A percentile compares a stretch with the other conserved stretches of the same genome.
Conservation (phyloP, 225 moss, liverwort and hornwort genomes). For the Neckera pumila region DNA sequence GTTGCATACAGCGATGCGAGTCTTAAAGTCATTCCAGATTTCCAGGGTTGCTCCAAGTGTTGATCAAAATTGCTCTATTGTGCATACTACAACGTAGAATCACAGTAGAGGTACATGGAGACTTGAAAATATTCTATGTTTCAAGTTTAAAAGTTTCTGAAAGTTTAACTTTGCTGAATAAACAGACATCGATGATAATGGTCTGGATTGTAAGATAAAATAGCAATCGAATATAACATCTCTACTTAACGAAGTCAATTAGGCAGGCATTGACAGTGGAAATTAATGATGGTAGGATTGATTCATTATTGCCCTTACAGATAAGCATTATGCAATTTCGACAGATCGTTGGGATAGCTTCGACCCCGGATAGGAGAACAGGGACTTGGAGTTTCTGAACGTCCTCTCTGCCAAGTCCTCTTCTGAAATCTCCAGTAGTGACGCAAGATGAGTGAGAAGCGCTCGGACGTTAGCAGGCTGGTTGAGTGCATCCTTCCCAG, state of each 20-base stretch:
- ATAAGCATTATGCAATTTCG: not conserved
- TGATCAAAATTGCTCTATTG: not conserved
- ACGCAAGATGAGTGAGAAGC: constrained; percentile 48
- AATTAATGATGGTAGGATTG: not conserved
- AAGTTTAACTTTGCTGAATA: not conserved
- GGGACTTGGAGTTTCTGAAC: constrained; percentile 36
- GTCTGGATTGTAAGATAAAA: no score
- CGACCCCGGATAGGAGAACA: constrained; percentile 81
- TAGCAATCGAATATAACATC: not conserved
- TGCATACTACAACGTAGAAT: not conserved
- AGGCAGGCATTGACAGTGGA: not conserved
- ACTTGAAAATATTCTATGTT: not conserved
- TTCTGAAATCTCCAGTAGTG: constrained; percentile 42
- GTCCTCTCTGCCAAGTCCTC: constrained; percentile 43
- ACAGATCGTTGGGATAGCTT: constrained; percentile 6
- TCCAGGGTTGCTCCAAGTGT: not conserved
- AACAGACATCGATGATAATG: not conserved
- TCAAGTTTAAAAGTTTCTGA: not conserved
- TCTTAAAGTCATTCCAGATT: not conserved
- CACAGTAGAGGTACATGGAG: not conserved
- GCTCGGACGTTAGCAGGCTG: constrained; percentile 76
- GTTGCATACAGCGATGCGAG: not conserved
- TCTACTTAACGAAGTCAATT: not conserved
- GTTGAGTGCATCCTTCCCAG: constrained; percentile 51
- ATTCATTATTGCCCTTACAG: not conserved